These are phyloP conservation scores for Theileria orientalis DNA, from an alignment of 169 alveolate genomes.

Conservation along the genomic window DNA sequence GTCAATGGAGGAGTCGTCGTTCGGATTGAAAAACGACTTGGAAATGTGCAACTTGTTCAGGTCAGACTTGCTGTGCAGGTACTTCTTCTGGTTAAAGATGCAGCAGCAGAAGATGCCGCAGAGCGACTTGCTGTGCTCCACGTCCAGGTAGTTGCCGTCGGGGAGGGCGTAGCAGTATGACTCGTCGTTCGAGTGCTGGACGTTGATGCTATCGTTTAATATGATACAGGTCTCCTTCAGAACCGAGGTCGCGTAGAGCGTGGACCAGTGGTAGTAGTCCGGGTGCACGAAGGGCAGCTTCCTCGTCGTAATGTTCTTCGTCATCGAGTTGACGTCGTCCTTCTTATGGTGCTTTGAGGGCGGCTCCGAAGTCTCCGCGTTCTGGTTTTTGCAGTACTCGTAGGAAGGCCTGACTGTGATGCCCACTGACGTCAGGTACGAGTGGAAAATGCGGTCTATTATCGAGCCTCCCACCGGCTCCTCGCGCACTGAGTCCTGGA, in stretches of 20 bases:
- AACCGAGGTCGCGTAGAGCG: conserved; percentile 68
- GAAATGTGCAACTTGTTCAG: conserved; percentile 13
- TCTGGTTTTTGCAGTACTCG: conserved; percentile 36
- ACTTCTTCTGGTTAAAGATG: conserved; percentile 23
- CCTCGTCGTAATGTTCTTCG: conserved; percentile 30
- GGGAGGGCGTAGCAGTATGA: conserved; percentile 64
- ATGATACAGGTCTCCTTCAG: conserved; percentile 64
- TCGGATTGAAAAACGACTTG: not conserved
- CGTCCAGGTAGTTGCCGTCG: conserved; percentile 67
- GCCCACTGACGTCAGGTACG: conserved; percentile 53
- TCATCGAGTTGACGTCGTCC: not conserved
- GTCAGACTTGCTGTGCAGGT: conserved; percentile 18
- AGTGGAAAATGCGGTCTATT: conserved; percentile 64
- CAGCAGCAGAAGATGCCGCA: conserved; percentile 62
- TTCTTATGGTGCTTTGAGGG: conserved; percentile 32
- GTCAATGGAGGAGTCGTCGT: conserved; percentile 1
- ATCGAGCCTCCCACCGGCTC: conserved; percentile 76
- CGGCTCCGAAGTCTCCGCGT: conserved; percentile 18
- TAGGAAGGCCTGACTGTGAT: conserved; percentile 63
- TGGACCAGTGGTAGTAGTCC: conserved; percentile 69
- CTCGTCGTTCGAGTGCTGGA: conserved; percentile 18
- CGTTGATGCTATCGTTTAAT: conserved; percentile 38
- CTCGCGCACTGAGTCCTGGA: conserved; percentile 69
- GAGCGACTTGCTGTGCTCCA: conserved; percentile 43
- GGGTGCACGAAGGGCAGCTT: conserved; percentile 68